Percentiles rank a stretch among this genome's conserved stretches.
phyloP scores from a whole-genome alignment of 352 stramenopile species.

The Globisporangium spinosum region DNA sequence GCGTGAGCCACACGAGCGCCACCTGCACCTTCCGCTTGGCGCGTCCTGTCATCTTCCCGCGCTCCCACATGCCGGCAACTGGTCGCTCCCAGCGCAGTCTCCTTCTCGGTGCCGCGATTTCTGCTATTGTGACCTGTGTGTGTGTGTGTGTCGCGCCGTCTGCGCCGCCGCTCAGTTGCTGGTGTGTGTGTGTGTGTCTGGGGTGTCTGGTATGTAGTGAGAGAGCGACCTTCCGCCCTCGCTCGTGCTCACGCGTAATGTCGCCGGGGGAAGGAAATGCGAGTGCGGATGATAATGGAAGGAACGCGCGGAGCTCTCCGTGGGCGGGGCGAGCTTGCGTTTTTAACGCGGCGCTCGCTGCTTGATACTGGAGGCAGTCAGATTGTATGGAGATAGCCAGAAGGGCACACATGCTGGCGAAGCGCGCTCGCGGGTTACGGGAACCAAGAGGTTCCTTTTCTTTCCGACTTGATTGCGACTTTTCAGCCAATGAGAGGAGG shows the following conservation, averaged over 20 bases:
- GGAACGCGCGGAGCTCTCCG: conserved; percentile 1
- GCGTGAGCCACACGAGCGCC: conserved; percentile 13
- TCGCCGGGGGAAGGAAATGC: conserved; percentile 4
- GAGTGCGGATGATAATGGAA: background rate
- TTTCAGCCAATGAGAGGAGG: background rate
- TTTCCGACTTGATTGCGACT: conserved; percentile 8
- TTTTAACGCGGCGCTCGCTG: background rate
- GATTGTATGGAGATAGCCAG: conserved; percentile 13
- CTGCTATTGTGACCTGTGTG: conserved; percentile 3
- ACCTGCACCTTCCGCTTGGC: conserved; percentile 9
- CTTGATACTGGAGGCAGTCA: conserved; percentile 2
- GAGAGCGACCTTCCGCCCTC: conserved; percentile 1
- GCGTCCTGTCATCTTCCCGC: background rate
- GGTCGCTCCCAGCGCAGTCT: conserved; percentile 6
- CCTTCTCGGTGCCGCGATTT: background rate
- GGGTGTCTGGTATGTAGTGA: background rate
- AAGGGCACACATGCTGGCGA: background rate
- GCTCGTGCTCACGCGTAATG: background rate
- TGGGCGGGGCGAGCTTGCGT: background rate
- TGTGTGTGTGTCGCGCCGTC: background rate
- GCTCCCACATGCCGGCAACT: conserved; percentile 14
- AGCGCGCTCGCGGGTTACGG: background rate
- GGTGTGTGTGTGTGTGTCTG: background rate
- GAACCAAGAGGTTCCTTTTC: background rate
- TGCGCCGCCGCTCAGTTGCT: background rate